Evolutionary conservation across 164 flowering plant genomes (phyloP), one percentile per base, ranked within the genome.

Genomic region (Nymphaea colorata): DNA sequence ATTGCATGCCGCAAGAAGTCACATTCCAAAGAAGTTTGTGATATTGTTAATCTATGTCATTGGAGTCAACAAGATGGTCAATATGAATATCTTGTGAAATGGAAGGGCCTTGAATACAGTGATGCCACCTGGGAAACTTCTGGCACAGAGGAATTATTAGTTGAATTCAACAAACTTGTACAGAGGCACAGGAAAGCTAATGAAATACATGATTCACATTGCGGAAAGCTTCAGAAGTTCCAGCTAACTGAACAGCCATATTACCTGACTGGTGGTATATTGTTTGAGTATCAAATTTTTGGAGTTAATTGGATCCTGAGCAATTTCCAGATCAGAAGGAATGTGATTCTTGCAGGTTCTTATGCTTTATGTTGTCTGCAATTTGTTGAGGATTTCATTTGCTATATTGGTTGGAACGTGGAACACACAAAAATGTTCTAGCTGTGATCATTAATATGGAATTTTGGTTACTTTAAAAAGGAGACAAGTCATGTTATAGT

Each of bases 341-440:
- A 59, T 67, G 69, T 67, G 41, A 67, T 67, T 43, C 69, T 67
- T 57, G 69, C 69, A 55, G 69, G 69, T 67, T 67, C 57, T 45
- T 15, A 15, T 7, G 53, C 5, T 45, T 17, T 62, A 15, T 17
- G 25, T 25, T 25, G 1, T 25, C 36, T 25, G 36, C 36, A 25
- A 25, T 25, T 25, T 25, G 36, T 25, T 25, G 1, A 25, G 36
- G 36, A 25, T 25, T 25, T 25, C 36, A 25, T 25, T 25, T 25
- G 36, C 36, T 1, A 25, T 25, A 25, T 25, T 25, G 36, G 36
- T 25, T 25, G 36, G 36, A 25, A 25, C 36, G 0, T 25, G 36
- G 36, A 25, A 25, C 36, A 25, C 36, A 25, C 36, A 25, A 25
- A 25, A 25, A 25, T 25, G 36, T 25, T 25, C 1, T n/a, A n/a